phyloP scores from a whole-genome alignment of 305 asterid genomes.

The Fraxinus paxiana region DNA sequence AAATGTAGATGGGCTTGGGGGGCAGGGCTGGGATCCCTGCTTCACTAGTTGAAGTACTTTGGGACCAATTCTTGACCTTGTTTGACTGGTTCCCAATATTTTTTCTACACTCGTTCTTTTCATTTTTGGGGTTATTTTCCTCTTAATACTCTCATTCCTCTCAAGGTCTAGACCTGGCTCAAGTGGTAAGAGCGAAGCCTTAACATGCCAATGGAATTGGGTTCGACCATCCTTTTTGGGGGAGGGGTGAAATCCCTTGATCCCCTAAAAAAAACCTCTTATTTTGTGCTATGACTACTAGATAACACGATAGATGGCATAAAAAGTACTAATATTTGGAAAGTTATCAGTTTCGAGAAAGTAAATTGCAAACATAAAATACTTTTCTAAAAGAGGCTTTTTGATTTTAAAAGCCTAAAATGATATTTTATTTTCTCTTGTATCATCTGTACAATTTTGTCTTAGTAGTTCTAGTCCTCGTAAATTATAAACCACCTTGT shows the following conservation, averaged over 20 bases:
- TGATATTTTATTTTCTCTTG: neutral
- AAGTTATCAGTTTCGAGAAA: neutral
- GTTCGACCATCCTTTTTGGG: neutral
- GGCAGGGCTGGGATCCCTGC: neutral
- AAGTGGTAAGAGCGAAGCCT: neutral
- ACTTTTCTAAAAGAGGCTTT: neutral
- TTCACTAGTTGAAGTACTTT: neutral
- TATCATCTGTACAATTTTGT: neutral
- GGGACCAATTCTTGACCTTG: neutral
- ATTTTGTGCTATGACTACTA: neutral
- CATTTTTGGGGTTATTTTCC: neutral
- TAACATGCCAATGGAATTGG: neutral
- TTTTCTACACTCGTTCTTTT: neutral
- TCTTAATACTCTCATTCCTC: neutral
- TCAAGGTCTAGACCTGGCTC: neutral
- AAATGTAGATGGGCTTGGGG: no score
- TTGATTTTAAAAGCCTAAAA: neutral
- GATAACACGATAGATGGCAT: neutral
- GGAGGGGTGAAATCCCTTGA: neutral
- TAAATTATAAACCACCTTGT: neutral
- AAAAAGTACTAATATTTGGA: neutral
- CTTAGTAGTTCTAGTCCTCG: neutral
- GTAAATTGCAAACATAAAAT: neutral
- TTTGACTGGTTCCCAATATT: neutral
- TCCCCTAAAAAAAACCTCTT: neutral